Base-by-base conservation (phyloP, 192 early-diverging fungal genomes). In the Dispira parvispora region DNA sequence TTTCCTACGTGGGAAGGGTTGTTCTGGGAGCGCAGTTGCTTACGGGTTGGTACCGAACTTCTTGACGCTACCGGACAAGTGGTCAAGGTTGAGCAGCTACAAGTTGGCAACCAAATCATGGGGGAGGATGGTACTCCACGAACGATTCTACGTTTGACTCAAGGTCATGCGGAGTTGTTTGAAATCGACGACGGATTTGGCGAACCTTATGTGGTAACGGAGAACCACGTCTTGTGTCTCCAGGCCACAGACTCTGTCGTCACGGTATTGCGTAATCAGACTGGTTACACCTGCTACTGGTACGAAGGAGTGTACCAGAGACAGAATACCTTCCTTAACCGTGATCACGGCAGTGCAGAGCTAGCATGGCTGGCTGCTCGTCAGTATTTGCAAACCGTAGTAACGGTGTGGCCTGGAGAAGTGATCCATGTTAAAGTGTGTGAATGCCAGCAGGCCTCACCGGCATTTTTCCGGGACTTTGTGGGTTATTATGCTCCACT, bases 1-100 rank as follows among this genome's bases (percentile, higher is more conserved):
- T 96, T 95, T 74, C 87, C 91, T 18, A 93, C 94, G 8, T 99
- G 96, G 96, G 90, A 96, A 72, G 96, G 96, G 76, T 81, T 96
- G 25, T 98, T 95, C 84, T 96, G 91, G 92, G 88, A 93, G 70
- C 87, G 89, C 69, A 84, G 83, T 20, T 80, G 68, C 62, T 71
- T 76, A 64, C 65, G 67, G 2, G 71, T 69, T 0, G 71, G 69
- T 45, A 72, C 69, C 16, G 14, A 43, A 52, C 62, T 74, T 62
- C 55, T 73, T 21, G 57, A 67, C 42, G 63, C 62, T n/a, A 68
- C 71, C 46, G 77, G 77, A 20, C 46, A 54, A 18, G 8, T 57
- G 23, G 54, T 64, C n/a, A 28, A 58, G 45, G 74, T 73, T 3
- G 67, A 70, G 25, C 68, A 72, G 52, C 65, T 78, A 9, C 32